Base-by-base conservation (phyloP, 768 basidiomycete species). In the Melanogaster broomeanus region DNA sequence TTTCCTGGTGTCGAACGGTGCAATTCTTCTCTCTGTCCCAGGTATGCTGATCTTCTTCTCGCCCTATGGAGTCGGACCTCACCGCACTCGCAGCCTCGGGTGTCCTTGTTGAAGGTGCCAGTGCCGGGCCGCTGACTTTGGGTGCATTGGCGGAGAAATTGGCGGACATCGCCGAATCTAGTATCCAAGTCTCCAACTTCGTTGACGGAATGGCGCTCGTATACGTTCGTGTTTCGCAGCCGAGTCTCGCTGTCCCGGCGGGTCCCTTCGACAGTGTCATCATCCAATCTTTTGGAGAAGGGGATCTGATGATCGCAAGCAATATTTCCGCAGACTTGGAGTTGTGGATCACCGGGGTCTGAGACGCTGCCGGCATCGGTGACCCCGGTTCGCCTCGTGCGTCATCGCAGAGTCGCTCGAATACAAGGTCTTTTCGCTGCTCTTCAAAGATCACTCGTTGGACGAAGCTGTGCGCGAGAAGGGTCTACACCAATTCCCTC, bases 371-470 rank as follows among this genome's bases (percentile, higher is more conserved):
- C n/a, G n/a, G n/a, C n/a, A n/a, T n/a, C n/a, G n/a, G n/a, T n/a
- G n/a, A n/a, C n/a, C n/a, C n/a, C n/a, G n/a, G n/a, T n/a, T n/a
- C n/a, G n/a, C n/a, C n/a, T n/a, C n/a, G n/a, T n/a, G n/a, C n/a
- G n/a, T n/a, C n/a, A n/a, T n/a, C n/a, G n/a, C n/a, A n/a, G n/a
- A n/a, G n/a, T n/a, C n/a, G n/a, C n/a, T n/a, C n/a, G n/a, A n/a
- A n/a, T n/a, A n/a, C n/a, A n/a, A n/a, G n/a, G n/a, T 63, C 2
- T 68, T 56, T 19, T 65, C 64, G 3, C 51, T 67, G 2, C 61
- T 67, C 10, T 67, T 68, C 13, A 61, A 67, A 43, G 65, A 67
- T 38, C 63, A 67, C 44, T 55, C 61, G 15, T 33, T 67, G 35
- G 55, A 60, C 16, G 42, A 57, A 15, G 53, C 21, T 4, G 57